phyloP scores from a whole-genome alignment of 352 stramenopile species.

The Elongisporangium undulatum region DNA sequence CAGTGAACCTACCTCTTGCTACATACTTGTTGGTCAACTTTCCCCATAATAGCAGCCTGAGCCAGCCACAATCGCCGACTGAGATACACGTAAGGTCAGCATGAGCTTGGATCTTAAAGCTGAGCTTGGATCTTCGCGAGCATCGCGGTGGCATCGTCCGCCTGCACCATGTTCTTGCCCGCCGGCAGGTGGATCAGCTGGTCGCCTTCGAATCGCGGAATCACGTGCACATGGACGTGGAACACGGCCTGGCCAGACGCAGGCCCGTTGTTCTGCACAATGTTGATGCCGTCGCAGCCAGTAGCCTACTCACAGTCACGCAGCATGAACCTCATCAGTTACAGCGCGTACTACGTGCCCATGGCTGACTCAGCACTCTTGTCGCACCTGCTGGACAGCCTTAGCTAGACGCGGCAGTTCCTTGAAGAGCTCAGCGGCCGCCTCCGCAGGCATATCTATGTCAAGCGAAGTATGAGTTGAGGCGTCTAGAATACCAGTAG shows the following conservation, averaged over 20 bases:
- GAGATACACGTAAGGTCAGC: too few species aligned
- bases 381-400: slow-evolving; percentile 50
- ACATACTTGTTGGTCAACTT: not conserved
- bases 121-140: slow-evolving; percentile 76
- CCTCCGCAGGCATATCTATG: slow-evolving; percentile 62
- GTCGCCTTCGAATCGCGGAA: slow-evolving; percentile 66
- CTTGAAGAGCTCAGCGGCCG: slow-evolving; percentile 64
- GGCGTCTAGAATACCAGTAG: not conserved
- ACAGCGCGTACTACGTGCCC: not conserved
- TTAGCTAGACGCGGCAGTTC: slow-evolving; percentile 73
- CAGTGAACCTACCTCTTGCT: not conserved
- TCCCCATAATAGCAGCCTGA: not conserved
- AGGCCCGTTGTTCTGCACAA: slow-evolving; percentile 80
- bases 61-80: not conserved
- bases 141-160: slow-evolving; percentile 52
- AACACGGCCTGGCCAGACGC: slow-evolving; percentile 69
- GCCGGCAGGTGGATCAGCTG: slow-evolving; percentile 49
- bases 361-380: not conserved
- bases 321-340: not conserved
- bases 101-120: slow-evolving; percentile 22
- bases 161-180: slow-evolving; percentile 51
- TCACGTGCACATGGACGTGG: slow-evolving; percentile 79
- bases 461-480: not conserved
- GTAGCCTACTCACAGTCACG: slow-evolving; percentile 29
- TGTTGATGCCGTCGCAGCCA: slow-evolving; percentile 63